Evolutionary conservation across 108 stramenopile genomes (phyloP).

Genomic region (Licmophora abbreviata): DNA sequence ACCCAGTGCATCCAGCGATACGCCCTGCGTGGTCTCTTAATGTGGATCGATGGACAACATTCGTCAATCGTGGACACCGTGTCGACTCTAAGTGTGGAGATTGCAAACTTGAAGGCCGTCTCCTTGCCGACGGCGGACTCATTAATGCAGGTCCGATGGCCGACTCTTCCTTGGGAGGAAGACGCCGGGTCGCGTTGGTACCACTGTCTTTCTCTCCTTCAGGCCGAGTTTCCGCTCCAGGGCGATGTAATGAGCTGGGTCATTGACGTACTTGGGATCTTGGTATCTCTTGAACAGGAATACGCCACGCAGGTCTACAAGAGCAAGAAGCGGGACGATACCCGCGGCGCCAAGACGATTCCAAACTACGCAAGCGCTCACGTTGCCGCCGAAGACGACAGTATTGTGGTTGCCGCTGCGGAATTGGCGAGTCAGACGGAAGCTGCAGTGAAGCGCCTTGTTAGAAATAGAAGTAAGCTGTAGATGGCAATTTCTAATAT

Average conservation of each 20-base stretch:
- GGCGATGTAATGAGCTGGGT: slow-evolving; percentile 18
- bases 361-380: slow-evolving; percentile 65
- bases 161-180: slow-evolving; percentile 65
- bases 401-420: slow-evolving; percentile 44
- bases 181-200: slow-evolving; percentile 31
- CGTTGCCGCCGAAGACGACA: slow-evolving; percentile 54
- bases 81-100: background rate
- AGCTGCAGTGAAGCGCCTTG: no score
- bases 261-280: slow-evolving; percentile 19
- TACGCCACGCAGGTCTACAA: slow-evolving; percentile 48
- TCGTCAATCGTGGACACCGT: background rate
- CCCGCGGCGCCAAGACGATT: slow-evolving; percentile 61
- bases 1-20: slow-evolving; percentile 65
- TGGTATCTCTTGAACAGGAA: slow-evolving; percentile 50
- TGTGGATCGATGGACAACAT: slow-evolving; percentile 7
- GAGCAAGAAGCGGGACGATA: slow-evolving; percentile 74
- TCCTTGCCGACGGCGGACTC: background rate
- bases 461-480: no score
- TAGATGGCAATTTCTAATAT: no score
- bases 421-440: slow-evolving; percentile 18
- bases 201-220: slow-evolving; percentile 40
- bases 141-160: slow-evolving; percentile 25
- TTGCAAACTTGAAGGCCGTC: background rate
- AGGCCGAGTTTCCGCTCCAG: slow-evolving; percentile 41
- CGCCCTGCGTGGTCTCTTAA: slow-evolving; percentile 60